Percentiles rank a stretch among this genome's conserved stretches.
phyloP scores from a whole-genome alignment of 2,329 filamentous ascomycete species.

The Sporothrix protearum region DNA sequence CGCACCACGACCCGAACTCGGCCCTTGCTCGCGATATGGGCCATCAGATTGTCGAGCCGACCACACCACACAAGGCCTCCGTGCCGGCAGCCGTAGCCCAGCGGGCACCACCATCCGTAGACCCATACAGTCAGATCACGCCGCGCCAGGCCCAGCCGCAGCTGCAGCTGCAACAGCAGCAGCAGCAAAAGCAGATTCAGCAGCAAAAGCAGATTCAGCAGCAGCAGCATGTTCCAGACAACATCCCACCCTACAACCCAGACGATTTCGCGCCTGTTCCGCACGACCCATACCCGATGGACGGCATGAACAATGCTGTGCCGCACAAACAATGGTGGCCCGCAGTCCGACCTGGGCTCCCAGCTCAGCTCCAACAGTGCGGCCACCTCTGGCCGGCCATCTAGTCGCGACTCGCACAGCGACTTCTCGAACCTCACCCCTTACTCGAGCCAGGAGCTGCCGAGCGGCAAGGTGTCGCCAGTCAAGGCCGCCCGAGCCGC shows the following conservation, averaged over 20 bases:
- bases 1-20: slow-evolving; percentile 80
- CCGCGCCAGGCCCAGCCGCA: slow-evolving; percentile 13
- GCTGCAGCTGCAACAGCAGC: slow-evolving; percentile 24
- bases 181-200: slow-evolving; percentile 26
- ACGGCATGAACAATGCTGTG: slow-evolving; percentile 99
- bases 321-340: slow-evolving; percentile 49
- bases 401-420: slow-evolving; percentile 83
- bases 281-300: slow-evolving; percentile 88
- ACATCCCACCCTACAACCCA: slow-evolving; percentile 40
- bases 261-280: slow-evolving; percentile 68
- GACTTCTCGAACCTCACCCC: slow-evolving; percentile 88
- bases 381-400: slow-evolving; percentile 66
- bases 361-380: slow-evolving; percentile 34
- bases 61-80: background rate
- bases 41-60: slow-evolving; percentile 37
- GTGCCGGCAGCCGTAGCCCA: background rate
- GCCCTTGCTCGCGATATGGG: slow-evolving; percentile 64
- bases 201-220: slow-evolving; percentile 29
- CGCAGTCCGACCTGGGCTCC: slow-evolving; percentile 38
- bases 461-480: slow-evolving; percentile 70
- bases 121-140: background rate
- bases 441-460: slow-evolving; percentile 78
- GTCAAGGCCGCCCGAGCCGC: slow-evolving; percentile 52
- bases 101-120: background rate
- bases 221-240: slow-evolving; percentile 32